A percentile compares a stretch with the other conserved stretches of the same genome.
Evolutionary conservation across 495 filamentous ascomycete genomes (phyloP).

Genomic region (Xylaria flabelliformis): DNA sequence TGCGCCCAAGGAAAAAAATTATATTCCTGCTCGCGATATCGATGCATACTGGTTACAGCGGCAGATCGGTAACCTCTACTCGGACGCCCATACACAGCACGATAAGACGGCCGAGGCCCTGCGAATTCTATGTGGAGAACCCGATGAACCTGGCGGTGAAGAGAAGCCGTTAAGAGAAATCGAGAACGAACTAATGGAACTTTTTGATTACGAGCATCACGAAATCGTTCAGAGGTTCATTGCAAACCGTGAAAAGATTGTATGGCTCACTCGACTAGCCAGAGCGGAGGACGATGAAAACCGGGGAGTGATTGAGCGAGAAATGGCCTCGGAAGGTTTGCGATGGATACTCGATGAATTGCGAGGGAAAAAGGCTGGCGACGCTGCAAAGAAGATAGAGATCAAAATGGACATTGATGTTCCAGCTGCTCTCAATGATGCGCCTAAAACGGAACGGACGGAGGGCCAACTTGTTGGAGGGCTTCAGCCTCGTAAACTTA

Average conservation of each 20-base stretch:
- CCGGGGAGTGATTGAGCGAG: constrained; percentile 77
- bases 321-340: constrained; percentile 90
- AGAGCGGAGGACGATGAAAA: constrained; percentile 81
- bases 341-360: constrained; percentile 86
- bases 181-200: constrained; percentile 97
- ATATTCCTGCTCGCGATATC: constrained; percentile 82
- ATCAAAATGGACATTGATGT: constrained; percentile 96
- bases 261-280: constrained; percentile 93
- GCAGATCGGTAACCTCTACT: constrained; percentile 84
- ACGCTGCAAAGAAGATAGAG: constrained; percentile 72
- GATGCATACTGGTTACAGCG: constrained; percentile 98
- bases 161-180: constrained; percentile 87
- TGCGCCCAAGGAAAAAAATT: constrained; percentile 62
- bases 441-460: constrained; percentile 50
- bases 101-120: constrained; percentile 84
- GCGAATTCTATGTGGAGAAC: constrained; percentile 75
- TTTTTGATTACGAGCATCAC: constrained; percentile 96
- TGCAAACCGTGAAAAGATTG: constrained; percentile 85
- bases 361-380: constrained; percentile 59
- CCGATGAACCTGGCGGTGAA: constrained; percentile 73
- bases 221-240: constrained; percentile 94
- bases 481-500: constrained; percentile 83
- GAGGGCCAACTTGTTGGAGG: constrained; percentile 78
- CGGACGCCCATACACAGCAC: constrained; percentile 88
- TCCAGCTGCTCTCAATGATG: constrained; percentile 61